phyloP scores from a whole-genome alignment of 352 stramenopile species.

The Blastocystis hominis region DNA sequence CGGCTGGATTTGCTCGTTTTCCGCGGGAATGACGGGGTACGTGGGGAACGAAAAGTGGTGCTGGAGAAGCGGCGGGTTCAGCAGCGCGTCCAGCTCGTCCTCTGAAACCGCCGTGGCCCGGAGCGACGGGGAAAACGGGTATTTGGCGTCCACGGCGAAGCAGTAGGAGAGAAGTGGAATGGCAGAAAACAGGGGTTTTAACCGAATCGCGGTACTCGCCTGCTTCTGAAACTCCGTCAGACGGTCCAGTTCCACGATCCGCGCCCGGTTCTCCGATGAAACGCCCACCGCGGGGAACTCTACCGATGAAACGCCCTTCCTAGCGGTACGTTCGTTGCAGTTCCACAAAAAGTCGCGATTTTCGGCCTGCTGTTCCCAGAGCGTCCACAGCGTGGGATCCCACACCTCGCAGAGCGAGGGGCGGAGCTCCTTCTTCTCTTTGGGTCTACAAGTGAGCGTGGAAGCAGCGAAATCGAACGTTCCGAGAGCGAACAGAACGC shows the following conservation, averaged over 20 bases:
- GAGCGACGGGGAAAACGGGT: not conserved
- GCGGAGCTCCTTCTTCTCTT: not conserved
- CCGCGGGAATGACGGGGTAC: not conserved
- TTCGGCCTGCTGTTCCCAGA: not conserved
- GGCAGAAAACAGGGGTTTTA: not conserved
- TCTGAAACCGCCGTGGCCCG: not conserved
- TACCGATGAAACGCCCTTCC: not conserved
- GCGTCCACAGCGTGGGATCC: not conserved
- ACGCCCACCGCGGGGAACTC: not conserved
- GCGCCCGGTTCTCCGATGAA: not conserved
- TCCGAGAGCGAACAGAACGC: not conserved
- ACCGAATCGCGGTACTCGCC: not conserved
- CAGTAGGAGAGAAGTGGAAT: constrained; percentile 14
- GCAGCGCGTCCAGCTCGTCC: not conserved
- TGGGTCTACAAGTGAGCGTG: not conserved
- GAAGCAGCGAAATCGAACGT: not conserved
- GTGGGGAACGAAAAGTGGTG: not conserved
- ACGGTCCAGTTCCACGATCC: not conserved
- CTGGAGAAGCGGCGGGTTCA: not conserved
- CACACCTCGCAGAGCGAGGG: not conserved
- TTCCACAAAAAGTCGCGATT: constrained; percentile 32
- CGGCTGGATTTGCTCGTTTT: not conserved
- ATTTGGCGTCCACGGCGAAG: not conserved
- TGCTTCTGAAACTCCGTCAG: not conserved
- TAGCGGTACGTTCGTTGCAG: not conserved